A percentile compares a stretch with the other conserved stretches of the same genome.
Evolutionary conservation across 2,329 filamentous ascomycete genomes (phyloP).

Genomic region (Ophiostoma perfectum): DNA sequence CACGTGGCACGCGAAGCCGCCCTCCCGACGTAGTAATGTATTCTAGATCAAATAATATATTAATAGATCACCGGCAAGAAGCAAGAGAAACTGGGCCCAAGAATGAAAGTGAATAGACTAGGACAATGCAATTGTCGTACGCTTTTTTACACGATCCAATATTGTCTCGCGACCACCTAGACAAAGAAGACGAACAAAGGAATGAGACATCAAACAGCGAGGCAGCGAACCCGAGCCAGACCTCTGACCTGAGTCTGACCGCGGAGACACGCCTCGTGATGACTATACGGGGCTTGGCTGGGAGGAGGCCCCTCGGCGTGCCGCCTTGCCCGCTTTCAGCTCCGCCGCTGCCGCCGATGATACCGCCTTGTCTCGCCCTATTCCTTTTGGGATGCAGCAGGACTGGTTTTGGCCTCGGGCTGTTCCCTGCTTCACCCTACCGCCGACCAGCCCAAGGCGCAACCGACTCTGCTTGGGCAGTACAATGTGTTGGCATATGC

Average conservation of each 20-base stretch:
- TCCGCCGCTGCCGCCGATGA: background rate
- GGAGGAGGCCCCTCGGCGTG: slow-evolving; percentile 7
- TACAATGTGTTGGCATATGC: slow-evolving; percentile 1
- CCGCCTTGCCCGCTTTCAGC: background rate
- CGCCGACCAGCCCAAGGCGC: background rate
- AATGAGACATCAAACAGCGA: background rate
- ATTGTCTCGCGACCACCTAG: background rate
- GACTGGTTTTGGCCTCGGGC: background rate
- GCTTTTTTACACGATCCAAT: background rate
- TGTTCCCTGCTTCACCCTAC: background rate
- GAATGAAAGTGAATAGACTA: background rate
- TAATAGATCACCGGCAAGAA: too few species aligned
- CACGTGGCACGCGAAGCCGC: slow-evolving; percentile 23
- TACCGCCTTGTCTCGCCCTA: background rate
- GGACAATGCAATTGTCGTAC: background rate
- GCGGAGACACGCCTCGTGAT: background rate
- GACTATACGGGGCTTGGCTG: slow-evolving; percentile 5
- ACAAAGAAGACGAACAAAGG: slow-evolving; percentile 7
- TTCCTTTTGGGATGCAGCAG: background rate
- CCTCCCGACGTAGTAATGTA: slow-evolving; percentile 12
- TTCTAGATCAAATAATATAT: background rate
- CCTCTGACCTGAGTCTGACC: too few species aligned
- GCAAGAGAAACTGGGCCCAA: background rate
- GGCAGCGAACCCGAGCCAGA: too few species aligned
- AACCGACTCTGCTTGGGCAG: background rate